Evolutionary conservation across 108 stramenopile species (phyloP).

Genomic region (Cyclotella sp.): DNA sequence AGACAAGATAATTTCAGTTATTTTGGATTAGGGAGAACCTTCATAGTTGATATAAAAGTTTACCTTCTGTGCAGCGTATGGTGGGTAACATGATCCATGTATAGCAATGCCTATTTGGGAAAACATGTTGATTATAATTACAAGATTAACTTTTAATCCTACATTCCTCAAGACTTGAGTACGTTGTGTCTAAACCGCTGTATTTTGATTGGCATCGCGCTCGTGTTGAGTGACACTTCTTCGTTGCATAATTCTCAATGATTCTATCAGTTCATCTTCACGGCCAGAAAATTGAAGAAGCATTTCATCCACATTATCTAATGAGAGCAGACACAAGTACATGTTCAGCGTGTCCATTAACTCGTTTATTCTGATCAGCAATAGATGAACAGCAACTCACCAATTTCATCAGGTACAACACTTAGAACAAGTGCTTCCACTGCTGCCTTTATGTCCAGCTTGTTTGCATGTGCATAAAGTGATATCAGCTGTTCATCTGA

Average conservation of each 20-base stretch:
- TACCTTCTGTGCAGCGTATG: too few relatives aligned
- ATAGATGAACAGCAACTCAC: neutral
- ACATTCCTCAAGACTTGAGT: too few relatives aligned
- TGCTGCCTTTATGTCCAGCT: neutral
- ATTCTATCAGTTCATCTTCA: conserved; percentile 10
- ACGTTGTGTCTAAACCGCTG: too few relatives aligned
- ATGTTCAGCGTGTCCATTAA: too few relatives aligned
- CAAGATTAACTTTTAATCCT: too few relatives aligned
- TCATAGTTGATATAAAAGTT: too few relatives aligned
- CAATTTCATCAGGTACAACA: conserved; percentile 16
- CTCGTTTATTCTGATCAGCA: neutral
- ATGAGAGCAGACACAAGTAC: neutral
- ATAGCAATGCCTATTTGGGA: too few relatives aligned
- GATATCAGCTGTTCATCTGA: neutral
- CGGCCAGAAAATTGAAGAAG: conserved; percentile 21
- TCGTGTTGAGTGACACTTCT: neutral
- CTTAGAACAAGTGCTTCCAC: conserved; percentile 5
- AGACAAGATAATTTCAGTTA: too few relatives aligned
- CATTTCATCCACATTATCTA: conserved; percentile 23
- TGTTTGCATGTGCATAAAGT: neutral
- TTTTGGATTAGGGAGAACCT: too few relatives aligned
- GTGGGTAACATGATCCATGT: too few relatives aligned
- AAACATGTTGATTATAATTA: too few relatives aligned
- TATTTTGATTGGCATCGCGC: neutral
- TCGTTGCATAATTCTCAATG: conserved; percentile 5